Base-by-base conservation (phyloP, 106 monocot species). In the Xerophyta viscosa region DNA sequence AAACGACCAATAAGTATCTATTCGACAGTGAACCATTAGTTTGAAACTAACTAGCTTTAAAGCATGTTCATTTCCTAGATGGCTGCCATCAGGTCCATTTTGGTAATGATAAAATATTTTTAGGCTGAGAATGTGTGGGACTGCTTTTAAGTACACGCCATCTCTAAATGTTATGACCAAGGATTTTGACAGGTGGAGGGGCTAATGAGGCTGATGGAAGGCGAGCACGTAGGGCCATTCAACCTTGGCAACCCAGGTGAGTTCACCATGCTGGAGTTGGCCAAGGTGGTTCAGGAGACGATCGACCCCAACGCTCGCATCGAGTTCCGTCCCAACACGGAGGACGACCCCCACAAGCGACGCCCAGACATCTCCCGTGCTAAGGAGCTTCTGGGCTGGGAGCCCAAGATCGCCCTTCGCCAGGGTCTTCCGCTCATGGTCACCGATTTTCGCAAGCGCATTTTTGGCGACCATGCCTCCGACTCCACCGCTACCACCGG, bases 231-330 rank as follows among this genome's bases (percentile, higher is more conserved):
- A 0, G 93, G 93, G 0, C 93, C 93, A 8, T 94, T 94, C 88
- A 94, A 94, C 71, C 67, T 94, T 10, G 93, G 93, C 1, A 94
- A 94, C 58, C 93, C 93, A 0, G 93, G 93, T 3, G 93, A 94
- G 44, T 94, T 94, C 88, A 94, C 88, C 24, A 94, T 94, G 93
- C 72, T 94, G 4, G 93, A 94, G 64, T 77, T 94, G 6, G 90
- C 85, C 6, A 54, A 84, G 69, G 90, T 91, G 24, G 90, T 91
- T 14, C 84, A 81, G 37, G 90, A 91, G 50, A 81, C 81, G 0
- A 91, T 91, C 3, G 90, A 91, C 37, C 77, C 77, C 3, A 69
- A 75, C 21, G 90, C 90, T 1, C 56, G 53, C 48, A 91, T 91
- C 49, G 73, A 68, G 64, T 91, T 91, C 68, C 70, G 68, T 11